Conservation (phyloP, 2,329 filamentous ascomycete species). For the Alternaria hordeiaustralica region DNA sequence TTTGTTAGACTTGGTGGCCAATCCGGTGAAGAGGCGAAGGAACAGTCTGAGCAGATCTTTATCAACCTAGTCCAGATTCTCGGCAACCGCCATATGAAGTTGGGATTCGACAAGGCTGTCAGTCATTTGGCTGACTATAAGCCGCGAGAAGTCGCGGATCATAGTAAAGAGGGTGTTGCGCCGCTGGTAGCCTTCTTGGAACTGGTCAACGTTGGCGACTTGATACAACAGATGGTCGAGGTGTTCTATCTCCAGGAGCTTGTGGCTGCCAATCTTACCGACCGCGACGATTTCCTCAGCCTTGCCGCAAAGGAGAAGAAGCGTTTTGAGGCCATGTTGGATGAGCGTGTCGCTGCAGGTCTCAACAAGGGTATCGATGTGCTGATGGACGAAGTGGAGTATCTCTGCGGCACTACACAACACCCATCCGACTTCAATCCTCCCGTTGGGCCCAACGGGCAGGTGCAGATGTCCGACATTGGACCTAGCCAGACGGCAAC, state of each 20-base stretch:
- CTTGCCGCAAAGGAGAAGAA: conserved; percentile 94
- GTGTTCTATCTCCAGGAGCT: conserved; percentile 98
- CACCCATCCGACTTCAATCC: conserved; percentile 91
- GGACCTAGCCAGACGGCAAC: conserved; percentile 81
- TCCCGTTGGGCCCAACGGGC: conserved; percentile 45
- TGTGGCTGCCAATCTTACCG: conserved; percentile 78
- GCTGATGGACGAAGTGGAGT: conserved; percentile 97
- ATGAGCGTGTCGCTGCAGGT: conserved; percentile 93
- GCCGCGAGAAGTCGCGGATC: conserved; percentile 78
- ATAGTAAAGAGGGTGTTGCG: conserved; percentile 76
- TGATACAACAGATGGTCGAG: conserved; percentile 99
- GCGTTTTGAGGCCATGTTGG: conserved; percentile 97
- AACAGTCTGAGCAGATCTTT: conserved; percentile 91
- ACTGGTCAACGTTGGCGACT: conserved; percentile 94
- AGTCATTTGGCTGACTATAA: conserved; percentile 90
- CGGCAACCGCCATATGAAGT: conserved; percentile 84
- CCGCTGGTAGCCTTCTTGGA: conserved; percentile 96
- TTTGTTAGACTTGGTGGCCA: conserved; percentile 83
- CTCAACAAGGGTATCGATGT: conserved; percentile 98
- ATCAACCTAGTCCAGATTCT: conserved; percentile 82
- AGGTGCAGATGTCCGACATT: conserved; percentile 58
- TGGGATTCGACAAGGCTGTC: conserved; percentile 93
- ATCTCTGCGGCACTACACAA: conserved; percentile 88
- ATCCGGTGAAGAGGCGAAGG: conserved; percentile 79
- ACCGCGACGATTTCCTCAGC: conserved; percentile 93